A percentile compares a stretch with the other conserved stretches of the same genome.
Evolutionary conservation across 371 early-diverging fungal genomes (phyloP).

Genomic region (Amoeboaphelidium occidentale): DNA sequence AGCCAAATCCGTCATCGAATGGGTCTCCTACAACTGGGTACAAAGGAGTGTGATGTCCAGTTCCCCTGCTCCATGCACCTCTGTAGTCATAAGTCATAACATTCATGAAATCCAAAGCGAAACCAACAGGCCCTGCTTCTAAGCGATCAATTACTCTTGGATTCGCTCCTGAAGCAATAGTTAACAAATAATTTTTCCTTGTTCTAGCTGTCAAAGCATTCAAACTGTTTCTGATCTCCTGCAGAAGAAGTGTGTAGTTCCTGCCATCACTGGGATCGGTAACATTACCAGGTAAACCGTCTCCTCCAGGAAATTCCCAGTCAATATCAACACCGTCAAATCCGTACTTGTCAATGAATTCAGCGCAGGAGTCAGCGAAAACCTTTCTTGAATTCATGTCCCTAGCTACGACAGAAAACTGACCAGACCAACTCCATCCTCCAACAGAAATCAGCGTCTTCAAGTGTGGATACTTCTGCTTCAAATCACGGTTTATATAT

Average conservation of each 20-base stretch:
- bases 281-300: conserved; percentile 1
- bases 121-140: not conserved
- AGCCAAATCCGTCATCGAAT: not conserved
- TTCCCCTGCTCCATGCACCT: not conserved
- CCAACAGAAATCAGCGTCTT: conserved; percentile 1
- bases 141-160: not conserved
- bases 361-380: not conserved
- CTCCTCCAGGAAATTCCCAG: conserved; percentile 4
- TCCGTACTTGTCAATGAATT: conserved; percentile 1
- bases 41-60: conserved; percentile 3
- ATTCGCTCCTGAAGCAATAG: not conserved
- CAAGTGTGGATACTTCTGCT: conserved; percentile 1
- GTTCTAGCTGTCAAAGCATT: not conserved
- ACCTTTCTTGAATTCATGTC: not conserved
- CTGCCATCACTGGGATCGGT: not conserved
- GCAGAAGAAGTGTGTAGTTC: not conserved
- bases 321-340: conserved; percentile 5
- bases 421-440: conserved; percentile 1
- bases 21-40: not conserved
- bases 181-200: not conserved
- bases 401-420: conserved; percentile 1
- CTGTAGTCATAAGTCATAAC: conserved; percentile 3
- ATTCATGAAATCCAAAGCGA: not conserved
- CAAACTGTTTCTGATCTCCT: not conserved
- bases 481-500: not conserved